These are phyloP conservation scores for Westerdykella ornata DNA, from an alignment of 2,329 filamentous ascomycete species.

Conservation along the genomic window DNA sequence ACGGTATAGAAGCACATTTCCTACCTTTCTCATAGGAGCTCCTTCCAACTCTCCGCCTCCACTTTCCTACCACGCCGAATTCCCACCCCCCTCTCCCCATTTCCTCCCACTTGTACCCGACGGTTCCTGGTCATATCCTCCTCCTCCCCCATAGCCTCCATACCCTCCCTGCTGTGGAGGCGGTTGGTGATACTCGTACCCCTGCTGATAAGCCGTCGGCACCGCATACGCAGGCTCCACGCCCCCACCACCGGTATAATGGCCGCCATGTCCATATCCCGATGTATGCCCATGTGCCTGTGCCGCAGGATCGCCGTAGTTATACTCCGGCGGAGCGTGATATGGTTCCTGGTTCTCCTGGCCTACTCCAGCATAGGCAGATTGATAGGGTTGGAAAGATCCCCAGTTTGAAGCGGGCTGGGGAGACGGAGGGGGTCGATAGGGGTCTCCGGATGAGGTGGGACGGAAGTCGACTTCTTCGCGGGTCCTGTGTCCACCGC, in stretches of 20 bases:
- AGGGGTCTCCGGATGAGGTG: constrained; percentile 10
- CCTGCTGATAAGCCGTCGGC: constrained; percentile 34
- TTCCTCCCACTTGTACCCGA: constrained; percentile 18
- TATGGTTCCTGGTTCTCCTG: constrained; percentile 9
- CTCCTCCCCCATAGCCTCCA: not conserved
- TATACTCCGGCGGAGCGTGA: constrained; percentile 19
- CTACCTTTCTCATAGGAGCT: too few species aligned
- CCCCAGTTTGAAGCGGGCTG: constrained; percentile 23
- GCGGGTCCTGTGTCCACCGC: constrained; percentile 8
- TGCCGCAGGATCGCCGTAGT: constrained; percentile 6
- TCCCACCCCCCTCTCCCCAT: constrained; percentile 28
- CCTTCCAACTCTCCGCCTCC: not conserved
- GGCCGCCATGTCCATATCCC: constrained; percentile 15
- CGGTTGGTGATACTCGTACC: constrained; percentile 23
- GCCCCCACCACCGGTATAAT: constrained; percentile 29
- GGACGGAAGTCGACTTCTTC: constrained; percentile 15
- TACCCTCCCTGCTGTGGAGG: constrained; percentile 2
- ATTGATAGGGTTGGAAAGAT: constrained; percentile 33
- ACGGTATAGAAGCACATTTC: too few species aligned
- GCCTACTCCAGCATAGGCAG: constrained; percentile 25
- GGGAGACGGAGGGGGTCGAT: constrained; percentile 20
- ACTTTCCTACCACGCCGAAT: constrained; percentile 20
- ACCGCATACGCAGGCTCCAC: constrained; percentile 29
- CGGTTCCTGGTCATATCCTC: constrained; percentile 15
- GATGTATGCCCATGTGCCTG: constrained; percentile 22